Evolutionary conservation across 202 grass and related monocot genomes (phyloP).

Genomic region (Digitaria exilis): DNA sequence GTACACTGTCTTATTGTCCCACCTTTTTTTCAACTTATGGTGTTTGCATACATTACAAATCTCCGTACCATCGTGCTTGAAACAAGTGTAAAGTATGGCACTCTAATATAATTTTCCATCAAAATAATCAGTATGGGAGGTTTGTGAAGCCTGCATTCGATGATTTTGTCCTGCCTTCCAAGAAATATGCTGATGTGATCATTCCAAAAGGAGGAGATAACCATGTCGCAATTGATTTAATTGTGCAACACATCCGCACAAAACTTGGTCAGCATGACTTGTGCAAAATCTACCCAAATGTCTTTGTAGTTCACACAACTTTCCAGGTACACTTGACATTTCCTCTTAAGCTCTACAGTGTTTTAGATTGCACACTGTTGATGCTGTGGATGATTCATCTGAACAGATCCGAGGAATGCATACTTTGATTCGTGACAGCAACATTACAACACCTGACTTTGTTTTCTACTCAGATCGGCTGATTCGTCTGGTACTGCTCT

Average conservation of each 20-base stretch:
- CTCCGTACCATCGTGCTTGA: neutral
- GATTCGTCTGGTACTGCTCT: constrained; percentile 76
- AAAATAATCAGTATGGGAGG: constrained; percentile 62
- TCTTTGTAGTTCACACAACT: constrained; percentile 72
- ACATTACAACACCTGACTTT: constrained; percentile 90
- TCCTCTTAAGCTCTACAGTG: constrained; percentile 25
- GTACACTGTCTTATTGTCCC: neutral
- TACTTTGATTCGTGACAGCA: constrained; percentile 87
- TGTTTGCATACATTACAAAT: constrained; percentile 11
- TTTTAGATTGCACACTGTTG: constrained; percentile 18
- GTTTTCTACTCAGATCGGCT: constrained; percentile 98
- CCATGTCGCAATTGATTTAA: constrained; percentile 85
- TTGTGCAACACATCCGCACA: constrained; percentile 79
- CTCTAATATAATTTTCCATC: constrained; percentile 25
- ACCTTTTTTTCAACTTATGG: constrained; percentile 7
- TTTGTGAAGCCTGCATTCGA: constrained; percentile 89
- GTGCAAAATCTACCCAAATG: constrained; percentile 77
- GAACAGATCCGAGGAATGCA: constrained; percentile 98
- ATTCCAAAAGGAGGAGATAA: constrained; percentile 75
- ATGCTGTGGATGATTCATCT: constrained; percentile 26
- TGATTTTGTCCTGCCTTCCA: constrained; percentile 78
- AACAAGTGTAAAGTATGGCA: neutral
- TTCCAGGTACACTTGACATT: constrained; percentile 59
- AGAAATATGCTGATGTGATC: constrained; percentile 93
- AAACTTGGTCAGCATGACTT: constrained; percentile 78